phyloP scores from a whole-genome alignment of 23 red algal genomes.

The Cyanidioschyzon merolae region DNA sequence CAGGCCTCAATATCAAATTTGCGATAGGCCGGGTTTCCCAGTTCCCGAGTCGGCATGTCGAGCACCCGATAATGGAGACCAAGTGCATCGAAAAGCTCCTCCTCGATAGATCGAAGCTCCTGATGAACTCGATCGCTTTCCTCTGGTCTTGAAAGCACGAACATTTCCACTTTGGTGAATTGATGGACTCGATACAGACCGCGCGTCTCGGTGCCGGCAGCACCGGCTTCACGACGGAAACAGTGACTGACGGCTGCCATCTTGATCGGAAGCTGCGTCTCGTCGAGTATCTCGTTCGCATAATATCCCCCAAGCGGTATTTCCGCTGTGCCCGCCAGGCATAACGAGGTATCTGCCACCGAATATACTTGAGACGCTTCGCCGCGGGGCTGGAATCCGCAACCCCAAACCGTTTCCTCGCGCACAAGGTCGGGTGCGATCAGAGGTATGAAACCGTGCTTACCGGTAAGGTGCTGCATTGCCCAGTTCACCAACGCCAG shows the following conservation, averaged over 20 bases:
- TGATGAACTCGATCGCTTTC: slow-evolving; percentile 57
- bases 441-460: slow-evolving; percentile 77
- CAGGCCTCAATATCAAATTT: slow-evolving; percentile 99
- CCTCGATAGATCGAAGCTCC: slow-evolving; percentile 62
- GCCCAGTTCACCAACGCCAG: slow-evolving; percentile 91
- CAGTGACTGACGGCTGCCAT: slow-evolving; percentile 94
- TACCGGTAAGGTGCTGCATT: slow-evolving; percentile 28
- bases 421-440: slow-evolving; percentile 81
- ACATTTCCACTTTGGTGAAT: slow-evolving; percentile 98
- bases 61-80: slow-evolving; percentile 75
- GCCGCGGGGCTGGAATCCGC: slow-evolving; percentile 84
- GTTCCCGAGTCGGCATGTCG: slow-evolving; percentile 91
- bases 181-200: slow-evolving; percentile 98
- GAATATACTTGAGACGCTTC: slow-evolving; percentile 79
- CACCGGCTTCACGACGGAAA: slow-evolving; percentile 91
- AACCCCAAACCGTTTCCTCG: slow-evolving; percentile 68
- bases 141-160: slow-evolving; percentile 51
- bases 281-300: slow-evolving; percentile 59
- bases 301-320: slow-evolving; percentile 90
- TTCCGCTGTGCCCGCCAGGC: slow-evolving; percentile 91
- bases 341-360: slow-evolving; percentile 63
- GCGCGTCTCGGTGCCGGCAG: slow-evolving; percentile 57
- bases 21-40: slow-evolving; percentile 87
- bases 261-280: slow-evolving; percentile 59
- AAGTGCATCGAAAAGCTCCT: slow-evolving; percentile 54